Evolutionary conservation across 1,284 basidiomycete genomes (phyloP).

Genomic region (Binderoboletus segoi): DNA sequence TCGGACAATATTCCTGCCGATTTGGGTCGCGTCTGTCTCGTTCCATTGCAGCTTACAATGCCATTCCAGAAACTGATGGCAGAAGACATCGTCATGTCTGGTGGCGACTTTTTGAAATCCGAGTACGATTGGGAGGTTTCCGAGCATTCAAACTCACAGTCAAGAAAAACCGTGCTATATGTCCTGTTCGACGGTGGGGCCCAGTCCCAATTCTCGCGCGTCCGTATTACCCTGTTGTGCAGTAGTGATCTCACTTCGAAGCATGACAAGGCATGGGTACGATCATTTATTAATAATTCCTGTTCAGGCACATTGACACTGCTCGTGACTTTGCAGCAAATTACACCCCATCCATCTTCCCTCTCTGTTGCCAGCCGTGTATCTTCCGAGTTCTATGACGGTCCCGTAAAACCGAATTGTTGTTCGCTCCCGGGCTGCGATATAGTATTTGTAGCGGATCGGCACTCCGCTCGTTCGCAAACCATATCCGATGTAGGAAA

Average conservation of each 20-base stretch:
- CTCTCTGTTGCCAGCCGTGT: too few species aligned
- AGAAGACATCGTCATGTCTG: too few species aligned
- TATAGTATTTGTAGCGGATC: slow-evolving; percentile 2
- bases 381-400: neutral
- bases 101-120: slow-evolving; percentile 6
- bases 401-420: slow-evolving; percentile 4
- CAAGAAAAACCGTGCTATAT: slow-evolving; percentile 2
- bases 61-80: too few species aligned
- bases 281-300: neutral
- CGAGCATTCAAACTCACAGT: neutral
- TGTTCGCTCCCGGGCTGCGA: slow-evolving; percentile 6
- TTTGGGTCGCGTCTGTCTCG: too few species aligned
- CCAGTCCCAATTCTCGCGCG: slow-evolving; percentile 12
- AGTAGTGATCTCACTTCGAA: neutral
- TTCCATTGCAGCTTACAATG: too few species aligned
- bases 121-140: slow-evolving; percentile 11
- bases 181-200: slow-evolving; percentile 7
- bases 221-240: slow-evolving; percentile 5
- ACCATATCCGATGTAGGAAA: neutral
- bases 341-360: neutral
- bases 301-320: neutral
- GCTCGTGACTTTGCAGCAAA: neutral
- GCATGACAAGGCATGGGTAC: neutral
- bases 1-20: too few species aligned
- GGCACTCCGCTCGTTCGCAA: slow-evolving; percentile 1